Evolutionary conservation across 129 eudicot genomes (phyloP).

Genomic region (Cynara cardunculus): DNA sequence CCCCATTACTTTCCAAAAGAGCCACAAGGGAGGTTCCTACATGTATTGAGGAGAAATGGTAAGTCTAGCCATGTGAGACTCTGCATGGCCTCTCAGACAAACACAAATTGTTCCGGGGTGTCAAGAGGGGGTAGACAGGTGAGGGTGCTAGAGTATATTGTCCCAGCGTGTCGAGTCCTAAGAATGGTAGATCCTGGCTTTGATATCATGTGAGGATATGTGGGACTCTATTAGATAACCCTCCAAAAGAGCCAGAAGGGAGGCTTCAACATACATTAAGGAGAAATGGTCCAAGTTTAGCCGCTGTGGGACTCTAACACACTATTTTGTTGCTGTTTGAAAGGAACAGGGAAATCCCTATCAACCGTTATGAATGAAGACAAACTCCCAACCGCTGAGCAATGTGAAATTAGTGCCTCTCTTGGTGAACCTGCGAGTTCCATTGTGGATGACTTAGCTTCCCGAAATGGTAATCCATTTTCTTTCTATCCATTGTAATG

Average conservation of each 20-base stretch:
- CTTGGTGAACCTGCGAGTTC: constrained; percentile 15
- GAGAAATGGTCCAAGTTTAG: not conserved
- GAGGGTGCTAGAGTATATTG: too few species aligned
- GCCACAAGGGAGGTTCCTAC: too few species aligned
- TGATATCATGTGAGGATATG: not conserved
- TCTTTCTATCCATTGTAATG: not conserved
- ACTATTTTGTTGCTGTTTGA: constrained; percentile 11
- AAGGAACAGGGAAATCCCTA: not conserved
- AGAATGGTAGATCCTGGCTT: too few species aligned
- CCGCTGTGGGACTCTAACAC: not conserved
- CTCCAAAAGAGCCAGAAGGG: not conserved
- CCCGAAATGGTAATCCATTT: constrained; percentile 25
- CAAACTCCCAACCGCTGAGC: not conserved
- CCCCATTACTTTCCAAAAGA: too few species aligned
- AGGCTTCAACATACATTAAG: not conserved
- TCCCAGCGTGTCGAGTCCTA: too few species aligned
- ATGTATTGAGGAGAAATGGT: too few species aligned
- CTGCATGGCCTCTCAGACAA: too few species aligned
- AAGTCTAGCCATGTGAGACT: too few species aligned
- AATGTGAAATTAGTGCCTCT: constrained; percentile 13
- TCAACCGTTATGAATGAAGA: constrained; percentile 8
- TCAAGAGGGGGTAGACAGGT: too few species aligned
- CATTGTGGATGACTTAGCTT: constrained; percentile 24
- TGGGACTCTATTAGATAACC: not conserved
- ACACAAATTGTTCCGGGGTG: too few species aligned